Conservation (phyloP, 768 basidiomycete species). For the Dendrothele bispora region DNA sequence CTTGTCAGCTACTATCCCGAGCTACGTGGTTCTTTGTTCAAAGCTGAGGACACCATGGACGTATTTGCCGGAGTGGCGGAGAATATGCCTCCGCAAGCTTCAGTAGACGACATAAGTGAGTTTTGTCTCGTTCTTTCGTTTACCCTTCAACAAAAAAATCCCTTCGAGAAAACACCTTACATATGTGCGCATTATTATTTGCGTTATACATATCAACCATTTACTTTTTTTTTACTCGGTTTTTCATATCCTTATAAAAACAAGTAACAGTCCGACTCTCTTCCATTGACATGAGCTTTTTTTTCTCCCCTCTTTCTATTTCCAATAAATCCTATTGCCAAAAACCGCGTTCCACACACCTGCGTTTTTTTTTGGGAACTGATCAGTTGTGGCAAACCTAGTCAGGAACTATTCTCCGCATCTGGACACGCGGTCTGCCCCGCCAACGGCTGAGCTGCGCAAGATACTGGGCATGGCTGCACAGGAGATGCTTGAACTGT, state of each 20-base stretch:
- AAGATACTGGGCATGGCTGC: conserved; percentile 65
- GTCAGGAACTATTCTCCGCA: conserved; percentile 92
- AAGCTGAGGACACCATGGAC: conserved; percentile 54
- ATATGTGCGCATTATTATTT: conserved; percentile 7
- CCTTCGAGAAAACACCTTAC: background rate
- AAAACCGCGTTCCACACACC: no score
- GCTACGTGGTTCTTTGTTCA: conserved; percentile 66
- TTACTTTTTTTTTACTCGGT: conserved; percentile 19
- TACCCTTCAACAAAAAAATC: conserved; percentile 14
- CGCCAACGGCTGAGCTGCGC: conserved; percentile 68
- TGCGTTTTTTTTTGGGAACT: conserved; percentile 71
- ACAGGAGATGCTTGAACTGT: conserved; percentile 70
- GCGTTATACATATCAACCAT: conserved; percentile 16
- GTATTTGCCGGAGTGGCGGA: conserved; percentile 77
- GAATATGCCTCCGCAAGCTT: conserved; percentile 65
- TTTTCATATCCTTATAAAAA: conserved; percentile 28
- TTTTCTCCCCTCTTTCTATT: conserved; percentile 31
- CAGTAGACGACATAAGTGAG: conserved; percentile 87
- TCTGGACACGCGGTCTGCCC: conserved; percentile 67
- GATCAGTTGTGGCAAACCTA: conserved; percentile 82
- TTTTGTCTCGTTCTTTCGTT: conserved; percentile 26
- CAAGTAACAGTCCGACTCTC: no score
- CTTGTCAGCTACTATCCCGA: conserved; percentile 80
- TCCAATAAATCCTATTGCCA: no score
- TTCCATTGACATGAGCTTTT: conserved; percentile 15